Percentiles rank a stretch among this genome's conserved stretches.
phyloP scores from a whole-genome alignment of 805 yeast genomes.

The Naumovozyma dairenensis region DNA sequence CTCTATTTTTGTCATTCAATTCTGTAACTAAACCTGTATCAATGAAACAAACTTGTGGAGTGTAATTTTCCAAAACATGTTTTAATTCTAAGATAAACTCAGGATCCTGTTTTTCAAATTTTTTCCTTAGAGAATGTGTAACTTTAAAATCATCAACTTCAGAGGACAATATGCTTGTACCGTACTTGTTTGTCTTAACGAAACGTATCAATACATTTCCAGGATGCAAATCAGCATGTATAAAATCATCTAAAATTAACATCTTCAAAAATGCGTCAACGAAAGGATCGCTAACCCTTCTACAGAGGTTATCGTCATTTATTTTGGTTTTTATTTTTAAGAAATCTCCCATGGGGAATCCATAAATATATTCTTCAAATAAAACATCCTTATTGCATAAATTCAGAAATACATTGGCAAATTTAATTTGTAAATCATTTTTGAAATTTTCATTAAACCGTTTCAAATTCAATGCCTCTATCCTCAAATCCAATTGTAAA shows the following conservation, averaged over 20 bases:
- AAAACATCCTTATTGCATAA: slow-evolving; percentile 62
- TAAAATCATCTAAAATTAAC: slow-evolving; percentile 87
- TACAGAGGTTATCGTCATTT: slow-evolving; percentile 38
- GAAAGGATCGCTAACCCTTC: slow-evolving; percentile 67
- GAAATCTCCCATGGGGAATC: slow-evolving; percentile 69
- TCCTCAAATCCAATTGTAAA: slow-evolving; percentile 77
- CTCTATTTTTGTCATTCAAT: slow-evolving; percentile 62
- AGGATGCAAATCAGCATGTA: slow-evolving; percentile 95
- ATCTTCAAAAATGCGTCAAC: slow-evolving; percentile 86
- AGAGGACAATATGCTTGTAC: slow-evolving; percentile 22
- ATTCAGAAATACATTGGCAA: slow-evolving; percentile 45
- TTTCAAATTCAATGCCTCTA: slow-evolving; percentile 74
- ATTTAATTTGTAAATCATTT: slow-evolving; percentile 49
- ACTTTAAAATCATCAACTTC: slow-evolving; percentile 17
- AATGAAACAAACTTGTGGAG: slow-evolving; percentile 79
- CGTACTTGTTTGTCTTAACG: slow-evolving; percentile 36
- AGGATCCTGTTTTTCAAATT: slow-evolving; percentile 11
- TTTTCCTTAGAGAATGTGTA: slow-evolving; percentile 10
- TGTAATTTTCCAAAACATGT: slow-evolving; percentile 47
- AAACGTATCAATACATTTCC: slow-evolving; percentile 83
- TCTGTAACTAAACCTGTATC: slow-evolving; percentile 95
- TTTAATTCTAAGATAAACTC: slow-evolving; percentile 36
- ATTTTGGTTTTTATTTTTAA: slow-evolving; percentile 36
- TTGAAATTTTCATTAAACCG: slow-evolving; percentile 64
- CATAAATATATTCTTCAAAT: slow-evolving; percentile 79